phyloP scores from a whole-genome alignment of 495 filamentous ascomycete genomes.

The Aspergillus saccharolyticus region DNA sequence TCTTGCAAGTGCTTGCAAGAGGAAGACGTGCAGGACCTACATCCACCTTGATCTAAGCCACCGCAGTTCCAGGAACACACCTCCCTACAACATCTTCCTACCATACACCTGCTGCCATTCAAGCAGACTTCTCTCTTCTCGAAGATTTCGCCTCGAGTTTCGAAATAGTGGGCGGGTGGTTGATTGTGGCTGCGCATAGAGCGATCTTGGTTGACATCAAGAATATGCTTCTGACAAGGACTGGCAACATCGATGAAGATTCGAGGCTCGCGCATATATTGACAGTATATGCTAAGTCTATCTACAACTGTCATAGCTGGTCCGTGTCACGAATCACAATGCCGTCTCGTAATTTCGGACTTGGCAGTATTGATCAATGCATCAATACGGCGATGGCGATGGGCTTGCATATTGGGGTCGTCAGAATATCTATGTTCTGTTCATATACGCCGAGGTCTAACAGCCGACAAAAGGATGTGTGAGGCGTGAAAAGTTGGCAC shows the following conservation, averaged over 20 bases:
- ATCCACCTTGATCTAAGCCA: background rate
- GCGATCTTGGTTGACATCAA: no score
- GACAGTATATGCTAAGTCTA: no score
- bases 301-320: no score
- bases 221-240: no score
- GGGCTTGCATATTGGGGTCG: background rate
- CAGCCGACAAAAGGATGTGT: no score
- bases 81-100: background rate
- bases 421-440: no score
- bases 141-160: background rate
- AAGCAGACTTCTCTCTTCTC: background rate
- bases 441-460: no score
- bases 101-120: background rate
- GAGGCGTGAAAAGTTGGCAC: no score
- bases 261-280: no score
- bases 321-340: background rate
- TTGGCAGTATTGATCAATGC: background rate
- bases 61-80: background rate
- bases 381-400: background rate
- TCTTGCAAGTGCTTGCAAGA: background rate
- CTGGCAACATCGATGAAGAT: no score
- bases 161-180: background rate
- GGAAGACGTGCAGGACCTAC: background rate
- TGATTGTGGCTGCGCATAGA: background rate
- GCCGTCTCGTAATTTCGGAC: background rate